Evolutionary conservation across 1,284 basidiomycete species (phyloP), one percentile per base, ranked within the genome.

Genomic region (Microbotryomycetes sp.): DNA sequence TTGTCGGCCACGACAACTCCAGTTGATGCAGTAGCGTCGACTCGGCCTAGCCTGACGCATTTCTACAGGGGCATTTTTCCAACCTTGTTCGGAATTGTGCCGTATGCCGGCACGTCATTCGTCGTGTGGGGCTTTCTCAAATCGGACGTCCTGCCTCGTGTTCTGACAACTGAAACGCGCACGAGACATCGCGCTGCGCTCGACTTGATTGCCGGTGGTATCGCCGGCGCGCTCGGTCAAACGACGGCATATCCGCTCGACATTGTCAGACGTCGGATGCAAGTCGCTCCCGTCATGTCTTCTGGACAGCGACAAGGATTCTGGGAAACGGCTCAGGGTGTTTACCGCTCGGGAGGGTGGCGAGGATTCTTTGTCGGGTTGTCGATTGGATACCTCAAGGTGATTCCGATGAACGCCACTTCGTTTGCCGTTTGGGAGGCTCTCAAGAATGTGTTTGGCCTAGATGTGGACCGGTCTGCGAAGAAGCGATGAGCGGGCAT

Each of bases 241-340:
- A 96, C 93, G 0, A 85, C 84, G 3, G 91, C 91, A 23, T 99
- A 99, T 73, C 96, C 96, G 1, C 91, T 98, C 72, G 96, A 99
- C 74, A 88, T 99, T 54, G 82, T 97, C 35, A 82, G 96, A 46
- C 79, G 96, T 57, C 81, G 91, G 60, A 96, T 97, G 89, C 96
- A 99, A 76, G 91, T 98, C 4, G 93, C 92, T 13, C 94, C 92
- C 1, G 78, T 90, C 55, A 85, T 85, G 27, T 80, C 80, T 30
- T 88, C 87, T 0, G 26, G 30, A 2, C 47, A 70, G 18, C 89
- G 87, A 85, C 75, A 92, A 45, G 80, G 83, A 9, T 90, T 88
- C 83, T 80, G 81, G 60, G 89, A 94, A 76, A 91, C 89, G 0
- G 81, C 85, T 16, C 74, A 75, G 46, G 77, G 78, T 16, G 84